Percentiles rank a stretch among this genome's conserved stretches.
Evolutionary conservation across 768 basidiomycete species (phyloP).

Genomic region (Macrolepiota albuminosa): DNA sequence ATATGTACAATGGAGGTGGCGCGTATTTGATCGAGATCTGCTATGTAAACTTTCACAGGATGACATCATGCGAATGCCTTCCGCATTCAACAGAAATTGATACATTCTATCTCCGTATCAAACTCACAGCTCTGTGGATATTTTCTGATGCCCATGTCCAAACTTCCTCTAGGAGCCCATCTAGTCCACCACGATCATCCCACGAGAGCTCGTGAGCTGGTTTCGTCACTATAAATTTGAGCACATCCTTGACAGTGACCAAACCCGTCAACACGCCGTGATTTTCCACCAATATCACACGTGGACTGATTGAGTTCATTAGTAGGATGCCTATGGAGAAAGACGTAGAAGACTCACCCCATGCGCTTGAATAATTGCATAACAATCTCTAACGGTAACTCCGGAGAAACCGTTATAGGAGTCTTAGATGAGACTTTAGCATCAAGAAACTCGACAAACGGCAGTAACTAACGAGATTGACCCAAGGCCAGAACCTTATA

Average conservation of each 20-base stretch:
- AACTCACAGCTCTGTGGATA: conserved; percentile 29
- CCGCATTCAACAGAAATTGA: neutral
- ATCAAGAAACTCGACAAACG: neutral
- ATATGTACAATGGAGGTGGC: conserved; percentile 4
- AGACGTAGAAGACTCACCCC: conserved; percentile 61
- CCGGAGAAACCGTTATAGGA: conserved; percentile 88
- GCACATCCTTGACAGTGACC: conserved; percentile 93
- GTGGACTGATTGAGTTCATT: conserved; percentile 53
- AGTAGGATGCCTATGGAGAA: conserved; percentile 1
- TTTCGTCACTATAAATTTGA: conserved; percentile 73
- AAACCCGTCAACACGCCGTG: conserved; percentile 79
- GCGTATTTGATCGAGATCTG: neutral
- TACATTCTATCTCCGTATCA: conserved; percentile 30
- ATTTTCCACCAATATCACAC: conserved; percentile 92
- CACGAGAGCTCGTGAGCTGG: conserved; percentile 49
- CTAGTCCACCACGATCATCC: conserved; percentile 62
- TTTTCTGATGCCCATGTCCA: conserved; percentile 50
- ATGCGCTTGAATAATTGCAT: conserved; percentile 97
- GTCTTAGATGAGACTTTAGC: conserved; percentile 48
- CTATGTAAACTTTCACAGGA: neutral
- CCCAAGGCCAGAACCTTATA: conserved; percentile 82
- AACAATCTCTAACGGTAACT: conserved; percentile 90
- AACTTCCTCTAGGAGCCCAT: conserved; percentile 56
- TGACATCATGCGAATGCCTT: conserved; percentile 9
- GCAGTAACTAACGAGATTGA: conserved; percentile 71